Evolutionary conservation across 768 basidiomycete species (phyloP).

Genomic region (Ephemerocybe angulata): DNA sequence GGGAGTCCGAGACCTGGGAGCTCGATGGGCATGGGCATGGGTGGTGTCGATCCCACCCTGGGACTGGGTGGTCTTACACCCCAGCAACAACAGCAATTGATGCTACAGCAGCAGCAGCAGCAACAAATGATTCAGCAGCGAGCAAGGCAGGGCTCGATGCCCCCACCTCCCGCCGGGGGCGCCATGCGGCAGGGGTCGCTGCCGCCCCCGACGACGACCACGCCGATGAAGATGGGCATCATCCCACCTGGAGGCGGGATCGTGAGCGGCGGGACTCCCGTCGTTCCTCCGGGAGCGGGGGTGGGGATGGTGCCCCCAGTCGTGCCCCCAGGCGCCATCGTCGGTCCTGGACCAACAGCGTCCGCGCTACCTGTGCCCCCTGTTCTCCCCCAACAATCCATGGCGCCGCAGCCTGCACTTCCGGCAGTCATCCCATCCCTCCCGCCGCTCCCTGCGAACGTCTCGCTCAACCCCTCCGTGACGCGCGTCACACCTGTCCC

Average conservation of each 20-base stretch:
- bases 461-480: constrained; percentile 49
- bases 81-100: constrained; percentile 14
- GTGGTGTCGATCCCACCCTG: too few relatives aligned
- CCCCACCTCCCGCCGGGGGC: not conserved
- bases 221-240: not conserved
- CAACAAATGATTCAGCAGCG: not conserved
- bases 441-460: constrained; percentile 40
- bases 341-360: constrained; percentile 4
- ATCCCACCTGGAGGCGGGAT: not conserved
- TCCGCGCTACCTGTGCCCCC: too few relatives aligned
- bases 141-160: constrained; percentile 10
- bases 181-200: not conserved
- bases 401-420: constrained; percentile 9
- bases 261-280: not conserved
- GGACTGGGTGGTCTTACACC: too few relatives aligned
- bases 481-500: constrained; percentile 65
- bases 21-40: not conserved
- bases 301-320: too few relatives aligned
- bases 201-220: not conserved
- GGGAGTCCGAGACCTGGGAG: constrained; percentile 2
- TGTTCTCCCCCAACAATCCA: constrained; percentile 1
- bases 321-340: not conserved
- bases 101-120: constrained; percentile 10
- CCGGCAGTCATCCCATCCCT: constrained; percentile 16
- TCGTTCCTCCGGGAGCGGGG: not conserved